These are phyloP conservation scores for Pyrenochaeta sp. DNA, from an alignment of 2,329 filamentous ascomycete species.

Conservation along the genomic window DNA sequence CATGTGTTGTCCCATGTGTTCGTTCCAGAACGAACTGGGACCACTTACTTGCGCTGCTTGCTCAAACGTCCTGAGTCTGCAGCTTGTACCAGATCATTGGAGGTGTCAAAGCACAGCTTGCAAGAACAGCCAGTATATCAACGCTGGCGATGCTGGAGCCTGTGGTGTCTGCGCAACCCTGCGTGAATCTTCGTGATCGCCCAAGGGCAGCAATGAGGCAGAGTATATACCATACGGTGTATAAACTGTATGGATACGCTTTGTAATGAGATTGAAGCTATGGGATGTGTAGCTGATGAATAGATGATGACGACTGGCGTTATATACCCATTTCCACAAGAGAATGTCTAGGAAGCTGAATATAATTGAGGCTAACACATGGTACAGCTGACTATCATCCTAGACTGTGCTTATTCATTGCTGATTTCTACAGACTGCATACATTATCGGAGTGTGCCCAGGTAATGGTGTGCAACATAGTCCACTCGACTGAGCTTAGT, in stretches of 20 bases:
- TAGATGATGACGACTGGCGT: no score
- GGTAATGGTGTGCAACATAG: neutral
- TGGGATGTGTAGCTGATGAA: no score
- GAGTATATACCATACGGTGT: neutral
- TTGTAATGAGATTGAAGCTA: no score
- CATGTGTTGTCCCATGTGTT: constrained; percentile 69
- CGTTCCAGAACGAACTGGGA: constrained; percentile 65
- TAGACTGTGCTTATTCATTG: no score
- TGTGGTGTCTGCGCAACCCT: constrained; percentile 71
- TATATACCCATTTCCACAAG: no score
- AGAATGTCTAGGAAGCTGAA: no score
- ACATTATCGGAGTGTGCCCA: no score
- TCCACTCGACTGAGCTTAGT: neutral
- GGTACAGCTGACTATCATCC: no score
- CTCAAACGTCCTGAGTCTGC: constrained; percentile 70
- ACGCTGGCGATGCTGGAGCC: constrained; percentile 72
- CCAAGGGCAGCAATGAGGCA: constrained; percentile 33
- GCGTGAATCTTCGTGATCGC: no score
- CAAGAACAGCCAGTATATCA: constrained; percentile 67
- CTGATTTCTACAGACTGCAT: no score
- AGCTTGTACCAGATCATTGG: constrained; percentile 68
- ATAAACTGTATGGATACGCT: no score
- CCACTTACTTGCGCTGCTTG: constrained; percentile 73
- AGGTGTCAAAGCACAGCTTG: constrained; percentile 67
- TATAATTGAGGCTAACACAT: no score